A percentile compares a stretch with the other conserved stretches of the same genome.
Evolutionary conservation across 345 rosid genomes (phyloP).

Genomic region (Ceriops decandra): DNA sequence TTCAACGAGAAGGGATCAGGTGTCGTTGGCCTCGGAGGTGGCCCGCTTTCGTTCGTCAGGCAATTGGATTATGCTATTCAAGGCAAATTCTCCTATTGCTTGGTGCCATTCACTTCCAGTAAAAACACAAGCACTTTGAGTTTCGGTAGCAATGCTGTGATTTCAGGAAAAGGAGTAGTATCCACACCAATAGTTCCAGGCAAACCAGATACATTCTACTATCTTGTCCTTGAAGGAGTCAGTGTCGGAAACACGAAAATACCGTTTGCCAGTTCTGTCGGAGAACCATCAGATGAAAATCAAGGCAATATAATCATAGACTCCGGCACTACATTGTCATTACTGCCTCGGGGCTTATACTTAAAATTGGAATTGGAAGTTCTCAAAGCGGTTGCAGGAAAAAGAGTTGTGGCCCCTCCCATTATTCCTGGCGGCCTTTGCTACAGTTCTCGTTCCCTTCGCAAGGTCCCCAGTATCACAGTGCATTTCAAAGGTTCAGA

Average conservation of each 20-base stretch:
- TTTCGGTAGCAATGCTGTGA: slow-evolving; percentile 23
- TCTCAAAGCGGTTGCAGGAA: slow-evolving; percentile 5
- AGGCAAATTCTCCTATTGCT: neutral
- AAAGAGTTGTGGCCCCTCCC: slow-evolving; percentile 24
- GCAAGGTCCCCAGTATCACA: slow-evolving; percentile 33
- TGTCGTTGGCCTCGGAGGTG: neutral
- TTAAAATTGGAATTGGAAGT: slow-evolving; percentile 23
- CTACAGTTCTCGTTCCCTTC: slow-evolving; percentile 16
- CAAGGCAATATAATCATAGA: slow-evolving; percentile 59
- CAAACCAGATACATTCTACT: neutral
- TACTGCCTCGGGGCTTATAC: slow-evolving; percentile 31
- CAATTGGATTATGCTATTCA: neutral
- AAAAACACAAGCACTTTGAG: neutral
- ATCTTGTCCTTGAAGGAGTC: neutral
- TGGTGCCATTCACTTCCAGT: neutral
- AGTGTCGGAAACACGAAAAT: neutral
- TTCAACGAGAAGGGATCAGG: neutral
- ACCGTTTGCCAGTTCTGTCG: slow-evolving; percentile 9
- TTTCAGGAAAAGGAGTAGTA: neutral
- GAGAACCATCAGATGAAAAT: neutral
- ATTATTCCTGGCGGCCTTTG: slow-evolving; percentile 30
- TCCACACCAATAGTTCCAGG: neutral
- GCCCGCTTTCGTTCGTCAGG: neutral
- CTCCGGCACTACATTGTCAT: slow-evolving; percentile 56
- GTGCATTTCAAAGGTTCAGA: slow-evolving; percentile 43